Evolutionary conservation across 495 filamentous ascomycete species (phyloP).

Genomic region (Peziza echinospora): DNA sequence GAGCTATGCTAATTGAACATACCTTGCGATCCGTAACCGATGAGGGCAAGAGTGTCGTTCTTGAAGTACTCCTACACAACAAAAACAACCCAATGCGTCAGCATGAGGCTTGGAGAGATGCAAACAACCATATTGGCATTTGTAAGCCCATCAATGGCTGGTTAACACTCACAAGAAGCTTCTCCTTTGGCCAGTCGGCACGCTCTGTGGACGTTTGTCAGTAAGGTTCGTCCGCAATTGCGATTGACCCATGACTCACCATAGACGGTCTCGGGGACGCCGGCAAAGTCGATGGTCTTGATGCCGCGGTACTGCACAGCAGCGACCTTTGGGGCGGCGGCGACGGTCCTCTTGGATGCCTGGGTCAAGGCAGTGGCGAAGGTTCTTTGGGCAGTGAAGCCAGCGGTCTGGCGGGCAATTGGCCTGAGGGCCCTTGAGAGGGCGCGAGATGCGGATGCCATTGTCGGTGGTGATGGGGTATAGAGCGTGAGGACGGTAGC

Average conservation of each 20-base stretch:
- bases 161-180: constrained; percentile 53
- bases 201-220: constrained; percentile 40
- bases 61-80: constrained; percentile 78
- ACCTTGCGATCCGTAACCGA: constrained; percentile 90
- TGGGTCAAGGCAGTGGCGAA: constrained; percentile 46
- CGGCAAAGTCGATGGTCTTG: constrained; percentile 90
- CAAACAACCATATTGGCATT: too few relatives aligned
- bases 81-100: too few relatives aligned
- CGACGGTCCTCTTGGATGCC: constrained; percentile 30
- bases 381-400: constrained; percentile 31
- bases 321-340: constrained; percentile 28
- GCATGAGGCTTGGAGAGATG: too few relatives aligned
- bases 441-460: constrained; percentile 51
- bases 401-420: constrained; percentile 51
- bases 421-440: constrained; percentile 63
- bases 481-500: constrained; percentile 9
- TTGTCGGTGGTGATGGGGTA: too few relatives aligned
- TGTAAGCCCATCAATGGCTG: too few relatives aligned
- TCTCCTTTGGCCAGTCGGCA: constrained; percentile 93
- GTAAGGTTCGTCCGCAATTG: constrained; percentile 2
- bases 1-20: background rate
- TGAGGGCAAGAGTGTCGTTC: constrained; percentile 95
- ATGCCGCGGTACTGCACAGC: constrained; percentile 50
- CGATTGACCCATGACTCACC: constrained; percentile 28
- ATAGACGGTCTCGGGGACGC: constrained; percentile 75